Conservation (phyloP, 2,329 filamentous ascomycete genomes). For the Metarhizium robertsii region DNA sequence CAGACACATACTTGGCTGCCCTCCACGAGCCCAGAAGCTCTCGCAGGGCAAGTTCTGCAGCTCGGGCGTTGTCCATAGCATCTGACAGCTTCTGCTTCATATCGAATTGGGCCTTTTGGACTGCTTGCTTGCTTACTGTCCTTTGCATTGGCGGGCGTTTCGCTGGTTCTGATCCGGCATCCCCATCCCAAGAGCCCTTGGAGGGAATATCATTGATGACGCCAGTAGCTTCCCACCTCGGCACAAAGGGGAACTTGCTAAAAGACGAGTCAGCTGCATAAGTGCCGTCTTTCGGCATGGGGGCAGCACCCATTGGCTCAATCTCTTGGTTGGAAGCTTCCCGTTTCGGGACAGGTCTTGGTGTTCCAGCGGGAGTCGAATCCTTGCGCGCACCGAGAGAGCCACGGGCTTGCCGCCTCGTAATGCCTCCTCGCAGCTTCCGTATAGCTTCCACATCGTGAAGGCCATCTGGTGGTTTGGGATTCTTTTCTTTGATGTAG, state of each 20-base stretch:
- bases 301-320: constrained; percentile 26
- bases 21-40: constrained; percentile 75
- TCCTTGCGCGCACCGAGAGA: constrained; percentile 48
- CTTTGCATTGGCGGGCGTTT: constrained; percentile 29
- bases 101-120: constrained; percentile 54
- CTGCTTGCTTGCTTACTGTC: constrained; percentile 38
- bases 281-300: constrained; percentile 31
- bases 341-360: constrained; percentile 30
- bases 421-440: constrained; percentile 76
- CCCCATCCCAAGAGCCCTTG: constrained; percentile 22
- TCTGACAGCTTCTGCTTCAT: constrained; percentile 55
- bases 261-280: constrained; percentile 36
- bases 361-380: constrained; percentile 49
- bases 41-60: constrained; percentile 74
- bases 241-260: constrained; percentile 45
- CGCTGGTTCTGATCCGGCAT: constrained; percentile 24
- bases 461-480: constrained; percentile 74
- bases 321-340: constrained; percentile 30
- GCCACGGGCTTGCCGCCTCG: constrained; percentile 69
- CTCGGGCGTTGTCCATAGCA: constrained; percentile 68
- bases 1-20: constrained; percentile 62
- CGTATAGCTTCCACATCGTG: constrained; percentile 87
- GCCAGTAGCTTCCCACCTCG: constrained; percentile 68
- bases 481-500: constrained; percentile 89
- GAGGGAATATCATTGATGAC: constrained; percentile 65